Evolutionary conservation across 495 filamentous ascomycete genomes (phyloP), one percentile per base, ranked within the genome.

Genomic region (Penicillium paradoxum): DNA sequence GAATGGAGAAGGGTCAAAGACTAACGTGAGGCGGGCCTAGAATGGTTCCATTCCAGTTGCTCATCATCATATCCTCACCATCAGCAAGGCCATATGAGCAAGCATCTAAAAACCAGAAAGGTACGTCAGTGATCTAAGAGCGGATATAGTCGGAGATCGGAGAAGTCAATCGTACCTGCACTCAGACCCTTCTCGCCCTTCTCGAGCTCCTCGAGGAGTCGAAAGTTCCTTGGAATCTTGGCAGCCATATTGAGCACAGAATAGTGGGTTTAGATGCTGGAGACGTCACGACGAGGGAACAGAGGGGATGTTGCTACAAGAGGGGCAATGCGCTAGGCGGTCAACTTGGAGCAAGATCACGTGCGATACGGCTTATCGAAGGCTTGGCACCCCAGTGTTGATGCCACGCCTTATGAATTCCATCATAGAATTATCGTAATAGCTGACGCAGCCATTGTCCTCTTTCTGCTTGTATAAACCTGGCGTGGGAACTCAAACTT

Each of bases 121-220:
- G 62, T 44, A 37, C 32, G 50, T 65, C 37, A 59, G 56, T 55
- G 9, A 17, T 9, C 27, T 25, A 14, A 8, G 30, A 37, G 33
- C 25, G 15, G 39, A 21, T 32, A 49, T 50, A 30, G 22, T 47
- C 32, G 44, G 43, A 53, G 34, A 48, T 43, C 13, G 7, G 34
- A 13, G 22, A 14, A 32, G 19, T 33, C 27, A 45, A 44, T 51
- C 55, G 25, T 47, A 96, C 92, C 92, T 74, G 92, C 91, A 61
- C 95, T 91, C 44, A 92, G 77, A 39, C 95, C 93, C 70, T 97
- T 98, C 77, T 98, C 93, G 57, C 93, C 93, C 76, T 97, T 97
- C 78, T 98, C 93, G 3, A 98, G 80, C 83, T 98, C 93, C 67
- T 96, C 95, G 17, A 98, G 81, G 58, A 98, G 83, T 59, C 91